phyloP scores from a whole-genome alignment of 2,329 filamentous ascomycete species.

The Bertia moriformis region DNA sequence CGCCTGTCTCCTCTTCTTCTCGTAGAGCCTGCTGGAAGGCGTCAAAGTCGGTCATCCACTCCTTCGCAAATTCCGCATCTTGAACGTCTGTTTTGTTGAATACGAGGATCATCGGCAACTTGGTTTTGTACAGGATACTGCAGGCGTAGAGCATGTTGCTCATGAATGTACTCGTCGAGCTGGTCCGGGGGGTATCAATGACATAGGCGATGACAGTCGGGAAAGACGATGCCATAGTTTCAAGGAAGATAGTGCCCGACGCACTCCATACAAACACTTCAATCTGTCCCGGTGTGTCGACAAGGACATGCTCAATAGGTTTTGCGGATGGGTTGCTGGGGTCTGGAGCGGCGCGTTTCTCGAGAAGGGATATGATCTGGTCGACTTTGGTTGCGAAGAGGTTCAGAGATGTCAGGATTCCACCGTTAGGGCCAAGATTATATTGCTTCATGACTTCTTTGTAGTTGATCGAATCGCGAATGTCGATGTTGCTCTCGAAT shows the following conservation, averaged over 20 bases:
- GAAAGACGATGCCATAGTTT: conserved; percentile 82
- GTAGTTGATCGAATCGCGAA: conserved; percentile 97
- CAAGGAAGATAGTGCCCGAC: conserved; percentile 82
- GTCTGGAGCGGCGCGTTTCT: conserved; percentile 66
- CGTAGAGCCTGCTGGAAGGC: conserved; percentile 78
- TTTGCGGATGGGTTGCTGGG: conserved; percentile 39
- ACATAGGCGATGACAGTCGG: conserved; percentile 95
- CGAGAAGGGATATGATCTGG: conserved; percentile 75
- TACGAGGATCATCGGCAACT: conserved; percentile 93
- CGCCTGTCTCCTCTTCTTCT: conserved; percentile 43
- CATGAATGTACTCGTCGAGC: conserved; percentile 95
- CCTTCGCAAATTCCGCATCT: conserved; percentile 77
- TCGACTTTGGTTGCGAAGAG: conserved; percentile 97
- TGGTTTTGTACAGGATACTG: conserved; percentile 97
- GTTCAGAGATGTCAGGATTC: conserved; percentile 88
- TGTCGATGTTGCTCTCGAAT: conserved; percentile 96
- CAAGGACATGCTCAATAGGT: conserved; percentile 67
- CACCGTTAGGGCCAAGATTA: conserved; percentile 91
- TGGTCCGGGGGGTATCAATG: conserved; percentile 87
- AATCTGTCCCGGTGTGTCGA: conserved; percentile 94
- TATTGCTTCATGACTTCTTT: conserved; percentile 99
- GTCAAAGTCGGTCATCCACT: conserved; percentile 99
- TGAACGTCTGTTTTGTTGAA: conserved; percentile 99
- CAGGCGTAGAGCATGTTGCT: conserved; percentile 99
- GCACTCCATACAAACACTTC: conserved; percentile 99